Evolutionary conservation across 805 yeast species (phyloP), one percentile per base, ranked within the genome.

Genomic region (Spathaspora boniae): DNA sequence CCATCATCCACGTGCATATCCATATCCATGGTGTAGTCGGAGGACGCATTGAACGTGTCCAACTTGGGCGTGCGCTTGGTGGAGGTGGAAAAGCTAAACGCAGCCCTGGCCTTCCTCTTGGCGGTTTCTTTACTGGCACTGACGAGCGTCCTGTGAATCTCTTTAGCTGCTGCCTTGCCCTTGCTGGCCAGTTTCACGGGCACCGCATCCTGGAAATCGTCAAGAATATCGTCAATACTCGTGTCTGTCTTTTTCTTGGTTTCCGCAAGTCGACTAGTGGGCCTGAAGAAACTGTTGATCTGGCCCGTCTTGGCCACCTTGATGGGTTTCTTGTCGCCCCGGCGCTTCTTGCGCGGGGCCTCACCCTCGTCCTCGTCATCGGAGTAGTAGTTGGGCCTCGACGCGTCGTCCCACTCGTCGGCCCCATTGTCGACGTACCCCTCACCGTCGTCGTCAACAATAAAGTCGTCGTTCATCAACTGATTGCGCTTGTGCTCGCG

Each of bases 401-500:
- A 54, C 22, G 67, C 58, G 26, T 66, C 70, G 40, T 80, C 94
- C 89, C 95, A 87, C 41, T 87, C 95, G 49, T 91, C 94, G 6
- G 73, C 85, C 39, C 98, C 98, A 28, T 84, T 84, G 49, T 93
- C 98, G 1, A 87, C 89, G 52, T 91, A 91, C 0, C 97, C 98
- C 45, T 82, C 83, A 20, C 96, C 96, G 46, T 84, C 80, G 56
- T 91, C 98, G 55, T 88, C 96, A 2, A 87, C 95, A 24, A 91
- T 93, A 54, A 91, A 91, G 56, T 91, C 96, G 51, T 91, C 96
- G 42, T 84, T 81, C 58, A 87, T 70, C 31, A 93, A 68, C 40
- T 88, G 86, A 40, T 83, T 78, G 48, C 94, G 76, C 55, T 85
- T 86, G 53, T 78, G 84, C 47, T 74, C 74, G 46, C 91, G 70